phyloP scores from a whole-genome alignment of 164 flowering plant genomes.

The Berberis thunbergii region DNA sequence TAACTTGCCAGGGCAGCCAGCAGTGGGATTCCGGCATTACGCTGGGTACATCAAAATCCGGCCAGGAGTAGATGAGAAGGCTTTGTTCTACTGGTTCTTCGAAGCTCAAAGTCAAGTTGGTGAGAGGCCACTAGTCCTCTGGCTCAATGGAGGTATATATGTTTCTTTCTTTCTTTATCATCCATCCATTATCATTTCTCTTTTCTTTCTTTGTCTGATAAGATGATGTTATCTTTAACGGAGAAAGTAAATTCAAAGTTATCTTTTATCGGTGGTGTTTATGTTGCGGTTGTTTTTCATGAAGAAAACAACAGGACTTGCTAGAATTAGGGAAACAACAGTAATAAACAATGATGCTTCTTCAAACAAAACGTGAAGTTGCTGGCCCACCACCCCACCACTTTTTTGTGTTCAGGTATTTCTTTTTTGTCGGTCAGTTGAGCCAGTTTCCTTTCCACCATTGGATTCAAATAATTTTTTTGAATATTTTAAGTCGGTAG shows the following conservation, averaged over 20 bases:
- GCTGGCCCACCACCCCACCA: neutral
- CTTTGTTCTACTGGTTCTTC: slow-evolving; percentile 59
- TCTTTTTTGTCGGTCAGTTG: too few species aligned
- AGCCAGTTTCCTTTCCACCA: too few species aligned
- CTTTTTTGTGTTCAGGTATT: too few species aligned
- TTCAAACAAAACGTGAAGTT: too few species aligned
- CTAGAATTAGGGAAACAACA: too few species aligned
- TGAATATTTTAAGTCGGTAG: too few species aligned
- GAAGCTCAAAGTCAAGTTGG: slow-evolving; percentile 25
- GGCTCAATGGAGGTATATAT: slow-evolving; percentile 60
- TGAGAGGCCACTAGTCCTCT: slow-evolving; percentile 42
- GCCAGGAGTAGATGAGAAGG: slow-evolving; percentile 22
- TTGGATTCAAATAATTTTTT: too few species aligned
- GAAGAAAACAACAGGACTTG: neutral
- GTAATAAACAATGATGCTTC: too few species aligned
- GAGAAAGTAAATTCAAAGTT: neutral
- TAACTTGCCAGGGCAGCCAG: slow-evolving; percentile 47
- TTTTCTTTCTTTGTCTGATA: too few species aligned
- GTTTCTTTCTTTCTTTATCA: neutral
- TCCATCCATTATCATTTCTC: neutral
- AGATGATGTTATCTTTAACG: too few species aligned
- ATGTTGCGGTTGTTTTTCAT: too few species aligned
- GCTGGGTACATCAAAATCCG: slow-evolving; percentile 46
- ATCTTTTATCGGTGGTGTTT: neutral
- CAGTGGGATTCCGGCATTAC: slow-evolving; percentile 38